These are phyloP conservation scores for Dictyophora rubrovolvata DNA, from an alignment of 768 basidiomycete species.

Conservation along the genomic window DNA sequence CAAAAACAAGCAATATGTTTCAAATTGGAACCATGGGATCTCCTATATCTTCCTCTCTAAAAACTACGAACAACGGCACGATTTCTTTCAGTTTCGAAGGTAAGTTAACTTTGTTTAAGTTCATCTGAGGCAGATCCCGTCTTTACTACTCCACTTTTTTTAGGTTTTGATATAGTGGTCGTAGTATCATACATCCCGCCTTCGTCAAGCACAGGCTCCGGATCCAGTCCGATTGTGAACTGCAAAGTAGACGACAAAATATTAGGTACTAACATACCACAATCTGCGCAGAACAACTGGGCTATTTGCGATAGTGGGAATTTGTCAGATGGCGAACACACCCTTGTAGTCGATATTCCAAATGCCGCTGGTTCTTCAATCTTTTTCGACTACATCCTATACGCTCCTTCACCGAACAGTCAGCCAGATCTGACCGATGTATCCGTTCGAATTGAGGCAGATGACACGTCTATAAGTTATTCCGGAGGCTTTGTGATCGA, in stretches of 20 bases:
- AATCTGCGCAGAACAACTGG: not conserved
- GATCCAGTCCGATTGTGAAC: not conserved
- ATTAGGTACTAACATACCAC: not conserved
- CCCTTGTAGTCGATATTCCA: not conserved
- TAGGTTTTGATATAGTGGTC: not conserved
- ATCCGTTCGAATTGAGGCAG: not conserved
- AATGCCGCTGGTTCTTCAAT: not conserved
- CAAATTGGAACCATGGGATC: not conserved
- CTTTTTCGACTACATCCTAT: not conserved
- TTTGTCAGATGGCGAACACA: not conserved
- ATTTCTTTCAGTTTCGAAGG: not conserved
- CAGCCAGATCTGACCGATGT: not conserved
- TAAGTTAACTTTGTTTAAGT: not conserved
- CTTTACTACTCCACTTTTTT: not conserved
- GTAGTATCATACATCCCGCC: not conserved
- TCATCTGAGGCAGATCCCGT: not conserved
- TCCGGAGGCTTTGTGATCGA: not conserved
- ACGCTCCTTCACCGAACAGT: not conserved
- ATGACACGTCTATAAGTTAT: not conserved
- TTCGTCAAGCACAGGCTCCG: too few species aligned
- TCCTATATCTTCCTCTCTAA: not conserved
- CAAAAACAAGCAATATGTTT: not conserved
- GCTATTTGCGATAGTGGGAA: not conserved
- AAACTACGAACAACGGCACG: not conserved
- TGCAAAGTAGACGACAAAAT: not conserved